phyloP scores from a whole-genome alignment of 495 filamentous ascomycete species.

The Lentithecium fluviatile region DNA sequence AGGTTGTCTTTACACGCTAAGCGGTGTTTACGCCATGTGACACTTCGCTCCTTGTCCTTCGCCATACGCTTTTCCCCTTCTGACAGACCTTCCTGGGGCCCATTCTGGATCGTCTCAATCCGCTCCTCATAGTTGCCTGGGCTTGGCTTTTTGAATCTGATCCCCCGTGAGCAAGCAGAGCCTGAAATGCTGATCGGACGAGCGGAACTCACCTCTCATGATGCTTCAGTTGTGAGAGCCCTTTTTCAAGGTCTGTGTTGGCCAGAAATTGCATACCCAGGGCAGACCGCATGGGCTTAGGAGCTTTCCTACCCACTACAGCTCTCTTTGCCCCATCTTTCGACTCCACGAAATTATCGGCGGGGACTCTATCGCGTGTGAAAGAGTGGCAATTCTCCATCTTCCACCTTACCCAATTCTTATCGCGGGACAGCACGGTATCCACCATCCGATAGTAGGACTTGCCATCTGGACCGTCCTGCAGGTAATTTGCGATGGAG shows the following conservation, averaged over 20 bases:
- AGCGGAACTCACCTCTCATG: slow-evolving; percentile 51
- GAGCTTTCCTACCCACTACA: slow-evolving; percentile 49
- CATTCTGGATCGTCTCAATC: slow-evolving; percentile 71
- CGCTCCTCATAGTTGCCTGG: slow-evolving; percentile 52
- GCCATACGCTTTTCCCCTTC: slow-evolving; percentile 68
- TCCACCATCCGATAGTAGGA: slow-evolving; percentile 97
- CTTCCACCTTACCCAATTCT: slow-evolving; percentile 99
- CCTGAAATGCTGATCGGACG: slow-evolving; percentile 16
- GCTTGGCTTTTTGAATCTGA: slow-evolving; percentile 53
- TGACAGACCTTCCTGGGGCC: slow-evolving; percentile 74
- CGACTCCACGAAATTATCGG: slow-evolving; percentile 63
- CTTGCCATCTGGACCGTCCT: slow-evolving; percentile 72
- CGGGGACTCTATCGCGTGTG: slow-evolving; percentile 65
- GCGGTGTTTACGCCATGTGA: slow-evolving; percentile 83
- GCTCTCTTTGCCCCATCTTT: slow-evolving; percentile 63
- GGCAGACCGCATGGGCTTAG: slow-evolving; percentile 68
- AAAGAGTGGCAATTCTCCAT: slow-evolving; percentile 87
- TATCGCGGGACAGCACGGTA: slow-evolving; percentile 89
- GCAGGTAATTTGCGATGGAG: slow-evolving; percentile 74
- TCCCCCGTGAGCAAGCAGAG: slow-evolving; percentile 22
- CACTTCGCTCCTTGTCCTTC: slow-evolving; percentile 70
- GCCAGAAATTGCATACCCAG: slow-evolving; percentile 74
- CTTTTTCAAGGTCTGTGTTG: slow-evolving; percentile 54
- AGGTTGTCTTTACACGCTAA: slow-evolving; percentile 72
- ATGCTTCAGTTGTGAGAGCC: slow-evolving; percentile 60